phyloP scores from a whole-genome alignment of 768 basidiomycete genomes.

The Amanita pallidorosea region DNA sequence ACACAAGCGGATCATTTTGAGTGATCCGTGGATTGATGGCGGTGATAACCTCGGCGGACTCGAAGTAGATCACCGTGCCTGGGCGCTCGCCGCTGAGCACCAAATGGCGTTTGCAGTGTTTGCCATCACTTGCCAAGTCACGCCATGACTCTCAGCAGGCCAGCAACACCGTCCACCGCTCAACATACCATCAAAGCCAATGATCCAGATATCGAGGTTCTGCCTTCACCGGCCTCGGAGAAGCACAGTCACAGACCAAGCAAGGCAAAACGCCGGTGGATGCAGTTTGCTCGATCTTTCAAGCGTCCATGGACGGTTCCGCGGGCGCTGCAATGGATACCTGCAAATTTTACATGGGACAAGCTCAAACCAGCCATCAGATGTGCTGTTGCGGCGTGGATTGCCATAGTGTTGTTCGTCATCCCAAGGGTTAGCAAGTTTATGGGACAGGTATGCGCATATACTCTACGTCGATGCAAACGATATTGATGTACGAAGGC shows the following conservation, averaged over 20 bases:
- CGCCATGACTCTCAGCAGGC: too few species aligned
- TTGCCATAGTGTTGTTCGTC: slow-evolving; percentile 46
- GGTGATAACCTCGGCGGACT: too few species aligned
- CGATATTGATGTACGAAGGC: slow-evolving; percentile 17
- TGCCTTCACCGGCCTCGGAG: neutral
- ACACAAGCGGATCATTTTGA: too few species aligned
- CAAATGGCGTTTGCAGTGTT: too few species aligned
- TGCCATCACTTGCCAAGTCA: too few species aligned
- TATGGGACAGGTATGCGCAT: slow-evolving; percentile 44
- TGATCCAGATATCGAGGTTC: neutral
- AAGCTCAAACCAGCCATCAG: slow-evolving; percentile 56
- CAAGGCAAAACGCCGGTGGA: neutral
- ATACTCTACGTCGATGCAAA: neutral
- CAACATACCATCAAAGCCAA: too few species aligned
- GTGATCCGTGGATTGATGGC: too few species aligned
- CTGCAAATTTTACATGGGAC: slow-evolving; percentile 42
- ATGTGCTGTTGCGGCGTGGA: slow-evolving; percentile 52
- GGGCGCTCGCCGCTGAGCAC: too few species aligned
- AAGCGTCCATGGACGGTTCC: neutral
- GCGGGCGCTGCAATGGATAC: slow-evolving; percentile 38
- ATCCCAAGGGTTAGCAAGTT: slow-evolving; percentile 35
- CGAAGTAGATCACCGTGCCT: too few species aligned
- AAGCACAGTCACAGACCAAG: neutral
- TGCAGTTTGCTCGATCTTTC: neutral
- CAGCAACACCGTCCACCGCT: too few species aligned